Evolutionary conservation across 768 basidiomycete species (phyloP), one percentile per base, ranked within the genome.

Genomic region (Daedalea quercina): DNA sequence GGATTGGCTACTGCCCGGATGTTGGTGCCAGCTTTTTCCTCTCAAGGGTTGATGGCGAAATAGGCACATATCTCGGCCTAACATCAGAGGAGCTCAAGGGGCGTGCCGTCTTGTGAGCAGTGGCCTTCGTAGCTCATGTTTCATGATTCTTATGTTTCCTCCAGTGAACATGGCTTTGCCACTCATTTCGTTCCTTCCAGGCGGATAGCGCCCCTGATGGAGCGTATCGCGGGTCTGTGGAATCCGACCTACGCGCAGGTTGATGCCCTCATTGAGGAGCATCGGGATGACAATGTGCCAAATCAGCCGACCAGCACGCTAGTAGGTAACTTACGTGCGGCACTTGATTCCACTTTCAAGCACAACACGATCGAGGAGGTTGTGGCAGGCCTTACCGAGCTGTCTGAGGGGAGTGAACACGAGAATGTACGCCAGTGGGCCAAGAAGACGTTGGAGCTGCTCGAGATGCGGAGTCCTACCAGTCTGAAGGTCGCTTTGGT

Each of bases 1-100:
- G 87, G 62, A 93, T 94, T 61, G 89, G 87, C 42, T 92, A 90
- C 65, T 82, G 73, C 57, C 94, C 95, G 25, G 95, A 99, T 69
- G 94, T 99, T 23, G 96, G 96, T 19, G 87, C 86, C 25, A 93
- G 81, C 61, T 90, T 82, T 71, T 94, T 93, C 73, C 73, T 99
- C 47, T 85, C 93, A 34, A 81, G 85, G 57, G 70, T 97, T 55
- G 96, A 99, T 63, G 96, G 96, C 11, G 76, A 92, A 58, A 64
- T 98, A 43, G 96, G 96, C 40, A 87, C 92, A n/a, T 99, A 95
- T 72, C 81, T 98, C 41, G 91, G 84, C 11, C 70, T 99, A 58
- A 97, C 94, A 9, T 83, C 85, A 6, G 79, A 84, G 44, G 72
- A 73, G 0, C 53, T 98, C 50, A 73, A 63, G 37, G 96, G 95